Percentiles rank a stretch among this genome's conserved stretches.
Conservation (phyloP, 2,329 filamentous ascomycete genomes). For the Tolypocladium sp. region DNA sequence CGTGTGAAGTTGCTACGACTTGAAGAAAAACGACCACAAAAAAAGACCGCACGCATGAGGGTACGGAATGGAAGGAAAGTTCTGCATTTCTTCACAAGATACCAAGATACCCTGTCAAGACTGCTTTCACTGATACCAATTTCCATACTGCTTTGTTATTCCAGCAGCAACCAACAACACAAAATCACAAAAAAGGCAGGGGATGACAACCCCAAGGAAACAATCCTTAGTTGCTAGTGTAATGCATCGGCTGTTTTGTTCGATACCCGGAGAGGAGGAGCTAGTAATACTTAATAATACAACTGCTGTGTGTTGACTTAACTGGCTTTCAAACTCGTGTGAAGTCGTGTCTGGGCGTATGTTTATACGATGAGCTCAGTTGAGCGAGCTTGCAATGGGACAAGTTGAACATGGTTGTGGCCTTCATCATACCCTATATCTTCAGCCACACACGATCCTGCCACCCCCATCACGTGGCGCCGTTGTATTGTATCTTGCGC, state of each 20-base stretch:
- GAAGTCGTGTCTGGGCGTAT: too few relatives aligned
- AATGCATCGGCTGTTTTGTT: slow-evolving; percentile 22
- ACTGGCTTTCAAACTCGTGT: neutral
- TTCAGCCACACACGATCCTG: too few relatives aligned
- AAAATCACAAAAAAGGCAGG: slow-evolving; percentile 12
- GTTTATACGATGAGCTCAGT: too few relatives aligned
- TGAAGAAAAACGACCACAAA: slow-evolving; percentile 13
- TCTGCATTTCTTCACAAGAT: slow-evolving; percentile 45
- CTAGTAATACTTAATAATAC: slow-evolving; percentile 37
- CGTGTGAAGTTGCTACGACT: slow-evolving; percentile 15
- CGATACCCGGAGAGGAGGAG: slow-evolving; percentile 29
- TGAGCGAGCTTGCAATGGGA: too few relatives aligned
- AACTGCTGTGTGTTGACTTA: slow-evolving; percentile 22
- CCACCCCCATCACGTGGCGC: too few relatives aligned
- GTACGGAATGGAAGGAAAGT: slow-evolving; percentile 38
- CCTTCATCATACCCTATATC: too few relatives aligned
- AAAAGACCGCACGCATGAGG: slow-evolving; percentile 22
- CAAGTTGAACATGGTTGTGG: too few relatives aligned
- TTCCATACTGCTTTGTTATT: slow-evolving; percentile 21
- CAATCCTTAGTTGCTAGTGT: slow-evolving; percentile 13
- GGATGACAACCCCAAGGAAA: neutral
- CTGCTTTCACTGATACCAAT: slow-evolving; percentile 36
- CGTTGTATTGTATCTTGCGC: too few relatives aligned
- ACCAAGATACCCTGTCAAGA: slow-evolving; percentile 47
- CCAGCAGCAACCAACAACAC: slow-evolving; percentile 10